Evolutionary conservation across 805 yeast genomes (phyloP).

Genomic region (Kuraishia ogatae): DNA sequence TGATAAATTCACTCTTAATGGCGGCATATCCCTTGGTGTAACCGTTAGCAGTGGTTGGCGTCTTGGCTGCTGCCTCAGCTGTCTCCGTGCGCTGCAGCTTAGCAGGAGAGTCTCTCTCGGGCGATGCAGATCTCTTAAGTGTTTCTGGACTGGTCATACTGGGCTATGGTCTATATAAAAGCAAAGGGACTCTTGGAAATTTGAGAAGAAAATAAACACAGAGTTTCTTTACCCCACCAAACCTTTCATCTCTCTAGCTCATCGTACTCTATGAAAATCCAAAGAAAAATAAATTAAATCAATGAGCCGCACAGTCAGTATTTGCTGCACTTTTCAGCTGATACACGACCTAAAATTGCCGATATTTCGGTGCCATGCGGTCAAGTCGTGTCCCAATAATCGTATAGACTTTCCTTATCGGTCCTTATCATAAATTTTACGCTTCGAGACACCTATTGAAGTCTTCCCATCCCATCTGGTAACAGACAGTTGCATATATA

Average conservation of each 20-base stretch:
- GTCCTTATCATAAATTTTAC: neutral
- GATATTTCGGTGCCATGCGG: neutral
- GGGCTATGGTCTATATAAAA: neutral
- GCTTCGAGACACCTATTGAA: neutral
- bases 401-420: neutral
- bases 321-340: neutral
- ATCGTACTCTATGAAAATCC: neutral
- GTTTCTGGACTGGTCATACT: neutral
- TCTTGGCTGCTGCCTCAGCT: constrained; percentile 4
- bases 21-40: constrained; percentile 61
- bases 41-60: constrained; percentile 14
- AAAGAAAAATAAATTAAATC: neutral
- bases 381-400: neutral
- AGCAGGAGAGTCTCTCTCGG: neutral
- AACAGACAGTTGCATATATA: neutral
- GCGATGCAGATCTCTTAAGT: constrained; percentile 5
- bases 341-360: neutral
- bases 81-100: constrained; percentile 4
- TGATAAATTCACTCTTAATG: constrained; percentile 62
- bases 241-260: neutral
- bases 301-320: neutral
- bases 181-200: too few species aligned
- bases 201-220: too few species aligned
- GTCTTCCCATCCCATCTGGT: neutral
- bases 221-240: neutral